phyloP scores from a whole-genome alignment of 176 grass and related monocot species.

The Secale cereale region DNA sequence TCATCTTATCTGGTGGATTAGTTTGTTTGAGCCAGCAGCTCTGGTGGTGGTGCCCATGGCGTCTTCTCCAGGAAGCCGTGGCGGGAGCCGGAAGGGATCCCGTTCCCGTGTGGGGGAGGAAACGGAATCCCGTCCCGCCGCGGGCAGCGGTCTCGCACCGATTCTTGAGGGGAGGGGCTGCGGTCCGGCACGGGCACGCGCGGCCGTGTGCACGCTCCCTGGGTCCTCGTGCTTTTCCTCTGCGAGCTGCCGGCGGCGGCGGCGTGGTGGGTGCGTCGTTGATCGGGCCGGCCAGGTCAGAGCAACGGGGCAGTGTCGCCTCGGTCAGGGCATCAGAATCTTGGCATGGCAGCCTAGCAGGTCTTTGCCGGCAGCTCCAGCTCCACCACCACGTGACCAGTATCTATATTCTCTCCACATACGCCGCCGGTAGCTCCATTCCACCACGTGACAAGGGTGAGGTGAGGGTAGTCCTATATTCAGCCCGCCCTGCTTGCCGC shows the following conservation, averaged over 20 bases:
- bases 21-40: neutral
- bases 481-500: neutral
- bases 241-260: neutral
- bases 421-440: neutral
- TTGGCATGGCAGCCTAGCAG: neutral
- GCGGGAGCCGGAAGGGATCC: neutral
- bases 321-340: slow-evolving; percentile 2
- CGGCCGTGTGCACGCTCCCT: neutral
- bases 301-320: neutral
- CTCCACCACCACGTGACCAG: neutral
- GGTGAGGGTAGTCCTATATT: neutral
- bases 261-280: slow-evolving; percentile 7
- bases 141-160: neutral
- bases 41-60: neutral
- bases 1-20: neutral
- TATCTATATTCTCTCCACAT: neutral
- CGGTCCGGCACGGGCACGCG: neutral
- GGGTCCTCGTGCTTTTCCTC: neutral
- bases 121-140: neutral
- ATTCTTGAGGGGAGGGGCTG: neutral
- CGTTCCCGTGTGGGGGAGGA: neutral
- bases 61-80: neutral
- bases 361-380: neutral
- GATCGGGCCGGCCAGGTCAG: neutral
- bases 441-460: neutral